Evolutionary conservation across 805 yeast species (phyloP).

Genomic region (Yamadazyma sp.): DNA sequence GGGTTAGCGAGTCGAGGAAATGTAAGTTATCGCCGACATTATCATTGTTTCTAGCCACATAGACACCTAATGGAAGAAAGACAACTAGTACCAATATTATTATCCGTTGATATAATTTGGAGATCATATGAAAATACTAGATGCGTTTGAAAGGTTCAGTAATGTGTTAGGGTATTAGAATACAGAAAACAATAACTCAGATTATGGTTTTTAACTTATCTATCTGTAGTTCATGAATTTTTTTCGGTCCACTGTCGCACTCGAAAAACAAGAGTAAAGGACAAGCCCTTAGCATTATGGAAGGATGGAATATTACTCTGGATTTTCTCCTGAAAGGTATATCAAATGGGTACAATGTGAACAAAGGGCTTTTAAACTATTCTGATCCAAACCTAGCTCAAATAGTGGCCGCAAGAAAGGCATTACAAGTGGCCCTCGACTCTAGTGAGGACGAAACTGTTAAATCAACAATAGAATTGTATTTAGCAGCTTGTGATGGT

Average conservation of each 20-base stretch:
- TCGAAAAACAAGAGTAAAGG: conserved; percentile 4
- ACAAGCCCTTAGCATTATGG: conserved; percentile 18
- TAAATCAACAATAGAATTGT: conserved; percentile 23
- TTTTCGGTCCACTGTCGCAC: too few species aligned
- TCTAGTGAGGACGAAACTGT: conserved; percentile 12
- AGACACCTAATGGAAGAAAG: conserved; percentile 2
- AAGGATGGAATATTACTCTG: conserved; percentile 20
- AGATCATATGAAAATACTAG: too few species aligned
- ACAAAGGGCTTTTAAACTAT: conserved; percentile 17
- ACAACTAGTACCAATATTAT: conserved; percentile 9
- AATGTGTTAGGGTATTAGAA: too few species aligned
- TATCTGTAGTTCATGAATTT: too few species aligned
- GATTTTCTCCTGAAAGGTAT: conserved; percentile 2
- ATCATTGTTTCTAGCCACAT: conserved; percentile 8
- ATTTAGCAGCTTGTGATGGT: conserved; percentile 37
- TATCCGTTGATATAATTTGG: conserved; percentile 15
- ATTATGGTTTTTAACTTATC: too few species aligned
- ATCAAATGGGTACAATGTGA: not conserved
- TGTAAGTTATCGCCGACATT: conserved; percentile 3
- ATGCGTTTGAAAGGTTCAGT: too few species aligned
- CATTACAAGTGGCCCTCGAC: conserved; percentile 19
- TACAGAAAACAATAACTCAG: too few species aligned
- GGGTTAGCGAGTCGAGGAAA: conserved; percentile 16
- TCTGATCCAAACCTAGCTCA: conserved; percentile 29
- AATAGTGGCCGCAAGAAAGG: conserved; percentile 28